Evolutionary conservation across 2,329 filamentous ascomycete species (phyloP), one percentile per base, ranked within the genome.

Genomic region (Claviceps arundinis): DNA sequence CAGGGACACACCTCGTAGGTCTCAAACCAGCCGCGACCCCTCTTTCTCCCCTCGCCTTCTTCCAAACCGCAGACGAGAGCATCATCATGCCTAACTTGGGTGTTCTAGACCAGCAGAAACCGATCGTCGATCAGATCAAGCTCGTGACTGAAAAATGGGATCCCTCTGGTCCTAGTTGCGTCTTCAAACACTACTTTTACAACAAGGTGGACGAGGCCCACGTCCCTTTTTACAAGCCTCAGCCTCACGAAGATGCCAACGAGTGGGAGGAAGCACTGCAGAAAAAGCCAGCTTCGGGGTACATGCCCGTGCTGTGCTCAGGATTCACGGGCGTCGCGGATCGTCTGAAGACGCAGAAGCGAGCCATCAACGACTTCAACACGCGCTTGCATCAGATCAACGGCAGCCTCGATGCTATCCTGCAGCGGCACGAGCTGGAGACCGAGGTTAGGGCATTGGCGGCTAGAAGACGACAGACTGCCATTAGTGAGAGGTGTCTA

Each of bases 261-360:
- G 86, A 87, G 62, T 94, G 87, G 86, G 88, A 94, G 62, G 85
- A 89, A 60, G 88, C 88, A 0, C 76, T 91, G 30, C 80, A 85
- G 58, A 85, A 85, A 62, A 89, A 90, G 69, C 88, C 88, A 4
- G 84, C 78, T 40, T 76, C 82, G 8, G 83, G 83, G 50, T 88
- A 82, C 62, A 85, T 93, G 61, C 88, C 87, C 4, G 85, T 89
- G 5, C 74, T 90, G 7, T 85, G 81, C 59, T 78, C 79, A 1
- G 88, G 88, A 34, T 93, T 90, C 65, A 73, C 77, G 51, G 81
- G 84, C 41, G 74, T 91, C 43, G 82, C 82, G 22, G 78, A 84
- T 56, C 82, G 88, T 44, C 78, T 93, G 52, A 78, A 82, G 63
- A 80, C 81, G 54, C 87, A 93, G 69, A 80, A 83, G 57, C 73